Conservation (phyloP, 2,329 filamentous ascomycete species). For the Aureobasidium pullulans region DNA sequence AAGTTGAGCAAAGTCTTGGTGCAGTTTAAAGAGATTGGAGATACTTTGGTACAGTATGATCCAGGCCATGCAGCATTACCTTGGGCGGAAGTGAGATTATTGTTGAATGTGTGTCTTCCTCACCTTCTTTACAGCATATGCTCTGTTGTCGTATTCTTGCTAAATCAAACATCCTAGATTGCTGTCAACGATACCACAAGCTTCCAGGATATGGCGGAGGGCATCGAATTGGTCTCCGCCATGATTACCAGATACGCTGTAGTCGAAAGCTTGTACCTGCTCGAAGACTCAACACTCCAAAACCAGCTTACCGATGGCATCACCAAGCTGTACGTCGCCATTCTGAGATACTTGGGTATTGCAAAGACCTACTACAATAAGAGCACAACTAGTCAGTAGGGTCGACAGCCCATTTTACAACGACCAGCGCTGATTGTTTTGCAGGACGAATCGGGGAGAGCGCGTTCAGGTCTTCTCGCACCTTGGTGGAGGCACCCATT, state of each 20-base stretch:
- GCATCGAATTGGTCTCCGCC: constrained; percentile 1
- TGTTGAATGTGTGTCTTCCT: constrained; percentile 18
- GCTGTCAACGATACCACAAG: background rate
- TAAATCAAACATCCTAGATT: background rate
- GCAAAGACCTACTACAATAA: background rate
- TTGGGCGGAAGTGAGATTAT: constrained; percentile 27
- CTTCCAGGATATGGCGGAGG: constrained; percentile 8
- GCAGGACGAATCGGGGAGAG: background rate
- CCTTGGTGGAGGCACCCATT: background rate
- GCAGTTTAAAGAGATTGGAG: constrained; percentile 25
- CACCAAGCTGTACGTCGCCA: background rate
- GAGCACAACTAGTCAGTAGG: background rate
- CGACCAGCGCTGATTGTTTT: background rate
- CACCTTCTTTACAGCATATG: no score
- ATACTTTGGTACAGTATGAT: constrained; percentile 28
- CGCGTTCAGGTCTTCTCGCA: background rate
- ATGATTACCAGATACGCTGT: background rate
- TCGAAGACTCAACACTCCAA: background rate
- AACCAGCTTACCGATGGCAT: background rate
- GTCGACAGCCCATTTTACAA: no score
- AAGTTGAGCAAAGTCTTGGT: constrained; percentile 24
- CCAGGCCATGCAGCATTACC: constrained; percentile 28
- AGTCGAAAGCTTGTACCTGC: background rate
- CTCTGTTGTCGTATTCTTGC: no score
- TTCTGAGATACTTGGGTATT: background rate